Base-by-base conservation (phyloP, 2,329 filamentous ascomycete species). In the Raffaelea arxii region DNA sequence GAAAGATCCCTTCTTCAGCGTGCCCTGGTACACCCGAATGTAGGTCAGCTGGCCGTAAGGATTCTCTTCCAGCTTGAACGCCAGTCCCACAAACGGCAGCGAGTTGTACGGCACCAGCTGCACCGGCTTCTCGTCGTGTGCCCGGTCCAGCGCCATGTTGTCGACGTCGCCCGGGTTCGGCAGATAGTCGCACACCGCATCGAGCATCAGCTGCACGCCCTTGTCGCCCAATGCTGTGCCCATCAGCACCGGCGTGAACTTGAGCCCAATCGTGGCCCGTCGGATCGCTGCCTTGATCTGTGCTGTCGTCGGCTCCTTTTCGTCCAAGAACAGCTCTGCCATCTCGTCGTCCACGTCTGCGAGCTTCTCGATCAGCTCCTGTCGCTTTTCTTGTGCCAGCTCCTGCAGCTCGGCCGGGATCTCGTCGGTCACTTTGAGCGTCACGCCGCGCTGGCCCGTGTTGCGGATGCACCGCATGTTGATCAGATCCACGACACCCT, bases 331-430 rank as follows among this genome's bases (percentile, higher is more conserved):
- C 44, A 96, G 72, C 66, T 98, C 90, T 21, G 91, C 91, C 50
- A 98, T 97, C 65, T 96, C 90, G 56, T 98, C 92, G 59, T 98
- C 92, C 39, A 97, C 91, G 67, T 98, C 92, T 23, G 92, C 92
- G 46, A 98, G 76, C 55, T 90, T 94, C 70, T 97, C 92, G 51
- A 98, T 90, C 50, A 98, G 74, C 58, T 84, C 82, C 59, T 82
- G 80, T 52, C 90, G 79, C 70, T 89, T 89, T 71, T 96, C 83
- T 55, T 86, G 74, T 19, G 79, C 89, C 30, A 95, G 63, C n/a
- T 78, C 74, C 58, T 81, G 74, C 22, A 95, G 70, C 36, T 89
- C 78, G n/a, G 78, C 80, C 0, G 92, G 92, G 35, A 97, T 85
- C 53, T 88, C 84, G 56, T 92, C 86, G 43, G 78, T 81, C 53